A percentile compares a stretch with the other conserved stretches of the same genome.
These are phyloP conservation scores for Hordeum pubiflorum DNA, from an alignment of 202 grass and related monocot genomes.

Conservation along the genomic window DNA sequence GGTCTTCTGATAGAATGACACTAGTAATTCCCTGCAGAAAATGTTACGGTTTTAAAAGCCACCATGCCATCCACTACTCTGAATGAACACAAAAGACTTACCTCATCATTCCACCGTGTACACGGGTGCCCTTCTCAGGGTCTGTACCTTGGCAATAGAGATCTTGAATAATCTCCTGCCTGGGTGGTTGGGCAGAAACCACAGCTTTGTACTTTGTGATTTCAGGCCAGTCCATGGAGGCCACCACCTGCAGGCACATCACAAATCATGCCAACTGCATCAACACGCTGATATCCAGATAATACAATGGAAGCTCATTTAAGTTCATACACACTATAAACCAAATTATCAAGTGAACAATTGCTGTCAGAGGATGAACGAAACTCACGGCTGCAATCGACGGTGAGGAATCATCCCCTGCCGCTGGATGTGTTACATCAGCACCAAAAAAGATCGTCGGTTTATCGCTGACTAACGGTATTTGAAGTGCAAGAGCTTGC, in stretches of 20 bases:
- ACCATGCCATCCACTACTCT: not conserved
- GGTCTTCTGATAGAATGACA: constrained; percentile 28
- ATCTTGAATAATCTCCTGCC: constrained; percentile 75
- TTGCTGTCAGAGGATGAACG: not conserved
- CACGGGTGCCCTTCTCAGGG: constrained; percentile 22
- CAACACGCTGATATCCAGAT: not conserved
- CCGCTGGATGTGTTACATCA: constrained; percentile 71
- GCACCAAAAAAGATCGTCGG: constrained; percentile 89
- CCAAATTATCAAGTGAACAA: not conserved
- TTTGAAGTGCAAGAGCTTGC: constrained; percentile 10
- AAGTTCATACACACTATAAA: not conserved
- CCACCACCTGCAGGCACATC: constrained; percentile 53
- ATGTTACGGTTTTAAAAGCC: not conserved
- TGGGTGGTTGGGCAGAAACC: constrained; percentile 59
- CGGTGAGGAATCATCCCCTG: constrained; percentile 57
- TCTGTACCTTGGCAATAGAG: constrained; percentile 40
- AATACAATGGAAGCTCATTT: not conserved
- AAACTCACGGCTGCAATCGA: constrained; percentile 67
- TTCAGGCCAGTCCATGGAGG: constrained; percentile 75
- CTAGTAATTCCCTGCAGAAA: constrained; percentile 45
- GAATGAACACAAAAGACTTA: constrained; percentile 24
- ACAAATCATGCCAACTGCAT: constrained; percentile 9
- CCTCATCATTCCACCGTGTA: constrained; percentile 64
- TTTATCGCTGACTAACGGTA: constrained; percentile 47
- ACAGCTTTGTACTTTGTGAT: constrained; percentile 64